Evolutionary conservation across 2,329 filamentous ascomycete species (phyloP), one percentile per base, ranked within the genome.

Genomic region (Colletotrichum destructivum): DNA sequence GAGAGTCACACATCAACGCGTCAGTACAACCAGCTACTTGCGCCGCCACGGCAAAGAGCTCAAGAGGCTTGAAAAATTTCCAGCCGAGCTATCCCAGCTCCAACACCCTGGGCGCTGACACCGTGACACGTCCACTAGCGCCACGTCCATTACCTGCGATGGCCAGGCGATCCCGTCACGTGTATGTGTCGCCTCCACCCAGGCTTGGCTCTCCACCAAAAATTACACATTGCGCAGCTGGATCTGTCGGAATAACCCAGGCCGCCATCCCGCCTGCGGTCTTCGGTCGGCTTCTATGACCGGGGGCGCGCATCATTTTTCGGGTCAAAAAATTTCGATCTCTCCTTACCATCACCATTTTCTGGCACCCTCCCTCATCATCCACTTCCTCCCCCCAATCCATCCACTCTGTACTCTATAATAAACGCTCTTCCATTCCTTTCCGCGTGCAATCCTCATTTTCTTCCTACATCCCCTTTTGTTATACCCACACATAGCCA

Each of bases 241-340:
- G 1, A 3, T 3, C 7, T 1, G 15, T 51, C 69, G 69, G 69
- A 72, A 64, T 60, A 72, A 72, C 69, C 47, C 3, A 69, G 26
- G 66, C 69, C 69, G 69, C 3, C 12, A 38, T 23, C 35, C 69
- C 46, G 59, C 55, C 81, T 79, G 78, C 78, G 78, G 80, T 79
- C 78, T 84, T 84, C 83, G 81, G 78, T 82, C 77, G 79, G 82
- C 79, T 84, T 84, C 82, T 82, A 83, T 79, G 81, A 78, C 77
- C 75, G 77, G 76, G 77, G 75, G 76, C 73, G 74, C 75, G 73
- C 75, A 77, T 74, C 78, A 81, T 79, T 81, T 77, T 77, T 72
- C 75, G 76, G 75, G 72, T 74, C 78, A 81, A 83, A 80, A 83
- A 82, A 82, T 79, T 81, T 77, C 82, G 77, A 75, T n/a, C 44